Evolutionary conservation across 108 stramenopile species (phyloP), one percentile per base, ranked within the genome.

Genomic region (Skeletonema menzelii): DNA sequence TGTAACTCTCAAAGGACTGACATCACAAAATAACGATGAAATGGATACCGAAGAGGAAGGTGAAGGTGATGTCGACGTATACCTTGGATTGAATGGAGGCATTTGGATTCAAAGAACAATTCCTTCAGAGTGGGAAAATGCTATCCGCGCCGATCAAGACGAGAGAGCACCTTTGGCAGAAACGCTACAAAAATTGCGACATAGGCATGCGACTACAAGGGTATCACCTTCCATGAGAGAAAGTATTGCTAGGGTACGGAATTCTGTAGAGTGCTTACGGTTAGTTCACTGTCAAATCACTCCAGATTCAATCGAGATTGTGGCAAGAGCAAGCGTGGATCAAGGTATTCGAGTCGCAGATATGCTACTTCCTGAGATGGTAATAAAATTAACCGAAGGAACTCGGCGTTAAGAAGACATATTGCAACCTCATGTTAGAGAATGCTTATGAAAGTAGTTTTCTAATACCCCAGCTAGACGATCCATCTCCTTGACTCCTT

Each of bases 31-130:
- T 1, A 61, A 46, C 62, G 63, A 76, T 63, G 63, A 53, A 65
- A 62, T 63, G 73, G 82, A 85, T 22, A 30, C 84, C 30, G 64
- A 88, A 26, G 76, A 79, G 17, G 77, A 68, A 15, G 70, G 83
- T 22, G 82, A 84, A 53, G 67, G 85, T 84, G 27, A 72, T 84
- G 72, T 93, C 56, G 89, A 84, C 56, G 76, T 84, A 14, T 73
- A 77, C 69, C 56, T 86, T 13, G 95, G 95, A 17, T 77, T 82
- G 53, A 96, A 96, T 71, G 95, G 95, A 6, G 76, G 84, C 27
- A 88, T 94, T 47, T 96, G 95, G 95, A 89, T 96, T 27, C 95
- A 96, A 72, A 78, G 95, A 55, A 68, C 72, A n/a, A 63, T 86
- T 53, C 71, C 76, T 28, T 28, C 77, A 1, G 70, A 74, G 44